Percentiles rank a stretch among this genome's conserved stretches.
Conservation (phyloP, 1,284 basidiomycete genomes). For the Bondarzewia mesenterica region DNA sequence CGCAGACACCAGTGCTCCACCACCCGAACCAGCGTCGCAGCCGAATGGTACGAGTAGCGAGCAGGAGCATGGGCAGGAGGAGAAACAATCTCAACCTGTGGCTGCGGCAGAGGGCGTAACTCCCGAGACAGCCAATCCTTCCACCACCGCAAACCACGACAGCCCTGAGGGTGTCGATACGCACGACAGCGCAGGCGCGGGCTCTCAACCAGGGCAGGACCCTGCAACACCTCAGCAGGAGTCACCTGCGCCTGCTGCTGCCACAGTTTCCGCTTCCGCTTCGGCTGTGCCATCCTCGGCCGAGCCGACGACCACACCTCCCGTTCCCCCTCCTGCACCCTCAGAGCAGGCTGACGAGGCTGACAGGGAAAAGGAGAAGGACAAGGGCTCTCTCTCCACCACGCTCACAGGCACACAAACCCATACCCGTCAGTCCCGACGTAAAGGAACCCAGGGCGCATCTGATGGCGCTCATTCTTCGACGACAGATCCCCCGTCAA, state of each 20-base stretch:
- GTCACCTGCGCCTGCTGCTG: conserved; percentile 11
- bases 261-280: conserved; percentile 5
- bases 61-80: background rate
- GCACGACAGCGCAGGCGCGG: background rate
- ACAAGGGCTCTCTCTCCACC: conserved; percentile 35
- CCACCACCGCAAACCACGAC: background rate
- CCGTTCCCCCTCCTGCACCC: conserved; percentile 4
- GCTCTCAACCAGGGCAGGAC: conserved; percentile 20
- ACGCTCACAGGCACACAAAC: conserved; percentile 26
- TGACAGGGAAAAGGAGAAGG: conserved; percentile 29
- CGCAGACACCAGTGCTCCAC: background rate
- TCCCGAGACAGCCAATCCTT: background rate
- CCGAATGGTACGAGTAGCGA: background rate
- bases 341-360: conserved; percentile 11
- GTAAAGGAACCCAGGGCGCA: conserved; percentile 27
- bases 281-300: conserved; percentile 4
- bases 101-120: background rate
- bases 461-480: conserved; percentile 30
- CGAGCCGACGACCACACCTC: conserved; percentile 10
- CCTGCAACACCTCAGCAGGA: conserved; percentile 14
- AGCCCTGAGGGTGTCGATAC: conserved; percentile 12
- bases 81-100: background rate
- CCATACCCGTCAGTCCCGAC: conserved; percentile 20
- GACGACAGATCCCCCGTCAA: conserved; percentile 19
- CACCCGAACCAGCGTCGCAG: background rate